Evolutionary conservation across 306 rosid genomes (phyloP), one percentile per base, ranked within the genome.

Genomic region (Biancaea sappan): DNA sequence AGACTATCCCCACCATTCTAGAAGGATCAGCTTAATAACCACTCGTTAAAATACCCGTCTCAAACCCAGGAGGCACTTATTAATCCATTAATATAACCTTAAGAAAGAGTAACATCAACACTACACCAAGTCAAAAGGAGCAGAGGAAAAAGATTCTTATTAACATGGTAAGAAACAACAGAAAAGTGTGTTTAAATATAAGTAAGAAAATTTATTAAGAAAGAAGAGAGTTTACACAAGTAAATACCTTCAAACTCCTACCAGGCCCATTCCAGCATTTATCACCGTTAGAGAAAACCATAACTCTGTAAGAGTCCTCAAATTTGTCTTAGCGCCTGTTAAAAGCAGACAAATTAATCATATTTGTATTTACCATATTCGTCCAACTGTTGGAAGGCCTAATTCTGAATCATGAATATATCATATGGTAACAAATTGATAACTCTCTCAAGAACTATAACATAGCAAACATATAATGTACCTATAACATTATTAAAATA

Each of bases 251-350:
- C 82, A 95, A 78, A 84, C 99, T 95, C 88, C 99, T 85, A 83
- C 90, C 99, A 19, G 99, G 99, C 57, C 99, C 99, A 82, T 95
- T 95, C 99, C 99, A 95, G 88, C 99, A 95, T 41, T 68, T 86
- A 79, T 95, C 99, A 25, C 99, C 99, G 53, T 80, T 84, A 71
- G 97, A 82, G 73, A 95, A 95, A 63, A 85, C 66, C 99, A 95
- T 92, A 74, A 84, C 82, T 72, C 66, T 90, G 80, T 92, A 87
- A 0, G 92, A 88, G 77, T 90, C 97, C 77, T 92, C 99, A 86
- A 92, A 95, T 82, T 92, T 92, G 80, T 92, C 96, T 98, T 98
- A 95, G 69, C 79, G 86, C 84, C 99, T 95, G 82, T 82, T 61
- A 48, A 63, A 44, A 59, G 11, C 53, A 71, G 29, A 53, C 50